phyloP scores from a whole-genome alignment of 352 stramenopile genomes.

The Phytophthora multivora region DNA sequence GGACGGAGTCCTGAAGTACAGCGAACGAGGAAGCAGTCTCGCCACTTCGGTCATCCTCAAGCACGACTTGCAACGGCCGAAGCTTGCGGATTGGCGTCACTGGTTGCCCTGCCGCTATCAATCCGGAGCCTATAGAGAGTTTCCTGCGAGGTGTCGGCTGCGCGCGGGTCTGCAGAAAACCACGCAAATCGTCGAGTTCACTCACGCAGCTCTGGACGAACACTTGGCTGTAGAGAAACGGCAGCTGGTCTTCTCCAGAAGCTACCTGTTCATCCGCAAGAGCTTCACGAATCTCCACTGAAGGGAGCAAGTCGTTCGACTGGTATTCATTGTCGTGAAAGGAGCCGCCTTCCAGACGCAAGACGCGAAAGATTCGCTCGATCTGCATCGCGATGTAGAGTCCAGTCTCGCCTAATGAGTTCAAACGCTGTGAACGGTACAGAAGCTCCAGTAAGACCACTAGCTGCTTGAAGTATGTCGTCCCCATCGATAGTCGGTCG shows the following conservation, averaged over 20 bases:
- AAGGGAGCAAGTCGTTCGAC: conserved; percentile 22
- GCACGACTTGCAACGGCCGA: conserved; percentile 57
- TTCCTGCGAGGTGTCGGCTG: conserved; percentile 34
- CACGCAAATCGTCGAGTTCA: conserved; percentile 61
- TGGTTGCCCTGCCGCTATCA: conserved; percentile 4
- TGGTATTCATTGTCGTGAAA: conserved; percentile 17
- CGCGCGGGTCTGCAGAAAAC: conserved; percentile 57
- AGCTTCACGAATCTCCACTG: conserved; percentile 12
- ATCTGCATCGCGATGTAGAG: conserved; percentile 67
- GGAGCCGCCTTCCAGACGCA: conserved; percentile 36
- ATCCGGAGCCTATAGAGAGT: conserved; percentile 15
- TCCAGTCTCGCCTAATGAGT: conserved; percentile 54
- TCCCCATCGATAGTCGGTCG: conserved; percentile 53
- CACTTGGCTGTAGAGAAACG: conserved; percentile 71
- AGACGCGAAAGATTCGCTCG: conserved; percentile 55
- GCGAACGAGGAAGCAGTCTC: conserved; percentile 11
- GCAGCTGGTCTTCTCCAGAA: conserved; percentile 44
- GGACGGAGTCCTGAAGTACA: neutral
- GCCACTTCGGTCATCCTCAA: conserved; percentile 24
- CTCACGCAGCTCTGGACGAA: conserved; percentile 70
- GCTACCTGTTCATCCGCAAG: conserved; percentile 15
- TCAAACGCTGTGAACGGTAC: conserved; percentile 51
- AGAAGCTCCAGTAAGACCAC: conserved; percentile 48
- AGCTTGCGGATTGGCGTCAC: conserved; percentile 61
- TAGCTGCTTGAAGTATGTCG: conserved; percentile 55